These are phyloP conservation scores for Fusarium protoensiforme DNA, from an alignment of 2,329 filamentous ascomycete genomes.

Conservation along the genomic window DNA sequence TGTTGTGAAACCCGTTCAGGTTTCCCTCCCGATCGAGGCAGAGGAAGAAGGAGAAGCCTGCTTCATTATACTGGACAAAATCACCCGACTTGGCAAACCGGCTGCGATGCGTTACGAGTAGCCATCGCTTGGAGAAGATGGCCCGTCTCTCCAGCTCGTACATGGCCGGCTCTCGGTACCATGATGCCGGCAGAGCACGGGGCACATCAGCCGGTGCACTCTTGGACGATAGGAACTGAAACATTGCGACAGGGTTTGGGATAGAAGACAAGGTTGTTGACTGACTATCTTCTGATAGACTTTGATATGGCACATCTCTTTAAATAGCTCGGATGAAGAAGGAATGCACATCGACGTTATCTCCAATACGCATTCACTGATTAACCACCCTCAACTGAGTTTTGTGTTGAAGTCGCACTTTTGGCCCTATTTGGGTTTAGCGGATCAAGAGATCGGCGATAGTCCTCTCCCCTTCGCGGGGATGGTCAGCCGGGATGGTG, in stretches of 20 bases:
- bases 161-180: slow-evolving; percentile 8
- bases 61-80: slow-evolving; percentile 63
- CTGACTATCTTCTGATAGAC: background rate
- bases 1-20: slow-evolving; percentile 70
- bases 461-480: background rate
- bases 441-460: background rate
- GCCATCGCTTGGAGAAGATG: slow-evolving; percentile 11
- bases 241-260: background rate
- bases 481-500: background rate
- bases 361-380: background rate
- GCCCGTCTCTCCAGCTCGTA: slow-evolving; percentile 12
- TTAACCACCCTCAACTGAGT: background rate
- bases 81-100: slow-evolving; percentile 8
- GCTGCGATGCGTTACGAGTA: slow-evolving; percentile 1
- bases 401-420: background rate
- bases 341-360: background rate
- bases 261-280: background rate
- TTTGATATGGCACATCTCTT: background rate
- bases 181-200: slow-evolving; percentile 1
- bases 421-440: background rate
- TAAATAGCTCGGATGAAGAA: background rate
- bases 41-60: slow-evolving; percentile 66
- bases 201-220: background rate
- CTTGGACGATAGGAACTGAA: background rate
- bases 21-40: slow-evolving; percentile 60